Evolutionary conservation across 2,329 filamentous ascomycete genomes (phyloP).

Genomic region (Aspergillus sp.): DNA sequence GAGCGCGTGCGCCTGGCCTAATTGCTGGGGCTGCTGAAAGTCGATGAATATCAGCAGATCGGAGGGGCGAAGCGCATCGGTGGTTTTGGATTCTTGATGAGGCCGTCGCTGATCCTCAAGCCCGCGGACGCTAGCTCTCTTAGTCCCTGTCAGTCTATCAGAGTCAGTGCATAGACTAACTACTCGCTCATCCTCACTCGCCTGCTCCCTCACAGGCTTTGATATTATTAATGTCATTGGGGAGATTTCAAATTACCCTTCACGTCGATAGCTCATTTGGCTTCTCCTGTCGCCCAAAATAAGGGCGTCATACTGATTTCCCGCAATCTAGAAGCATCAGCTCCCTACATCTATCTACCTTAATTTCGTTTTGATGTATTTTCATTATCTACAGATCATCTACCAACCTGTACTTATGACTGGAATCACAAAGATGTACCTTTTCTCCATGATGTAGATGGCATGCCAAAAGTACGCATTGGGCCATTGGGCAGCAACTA

Average conservation of each 20-base stretch:
- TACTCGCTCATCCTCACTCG: background rate
- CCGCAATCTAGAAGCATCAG: background rate
- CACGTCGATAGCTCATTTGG: background rate
- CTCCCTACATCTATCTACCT: background rate
- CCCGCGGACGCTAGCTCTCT: background rate
- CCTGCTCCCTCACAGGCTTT: background rate
- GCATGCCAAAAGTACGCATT: background rate
- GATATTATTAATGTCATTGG: background rate
- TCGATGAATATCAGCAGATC: background rate
- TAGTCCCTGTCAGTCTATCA: background rate
- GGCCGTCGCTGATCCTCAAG: background rate
- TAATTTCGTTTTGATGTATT: background rate
- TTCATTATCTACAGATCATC: background rate
- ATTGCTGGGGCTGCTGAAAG: background rate
- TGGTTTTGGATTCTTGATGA: background rate
- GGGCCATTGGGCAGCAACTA: constrained; percentile 5
- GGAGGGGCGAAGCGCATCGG: background rate
- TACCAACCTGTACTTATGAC: background rate
- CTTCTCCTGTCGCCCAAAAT: background rate
- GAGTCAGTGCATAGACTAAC: background rate
- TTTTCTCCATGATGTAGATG: background rate
- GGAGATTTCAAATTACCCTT: background rate
- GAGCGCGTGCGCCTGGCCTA: background rate
- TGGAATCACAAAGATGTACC: background rate
- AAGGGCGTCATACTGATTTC: background rate